Percentiles rank a stretch among this genome's conserved stretches.
Conservation (phyloP, 2,329 filamentous ascomycete genomes). For the Clonostachys chloroleuca region DNA sequence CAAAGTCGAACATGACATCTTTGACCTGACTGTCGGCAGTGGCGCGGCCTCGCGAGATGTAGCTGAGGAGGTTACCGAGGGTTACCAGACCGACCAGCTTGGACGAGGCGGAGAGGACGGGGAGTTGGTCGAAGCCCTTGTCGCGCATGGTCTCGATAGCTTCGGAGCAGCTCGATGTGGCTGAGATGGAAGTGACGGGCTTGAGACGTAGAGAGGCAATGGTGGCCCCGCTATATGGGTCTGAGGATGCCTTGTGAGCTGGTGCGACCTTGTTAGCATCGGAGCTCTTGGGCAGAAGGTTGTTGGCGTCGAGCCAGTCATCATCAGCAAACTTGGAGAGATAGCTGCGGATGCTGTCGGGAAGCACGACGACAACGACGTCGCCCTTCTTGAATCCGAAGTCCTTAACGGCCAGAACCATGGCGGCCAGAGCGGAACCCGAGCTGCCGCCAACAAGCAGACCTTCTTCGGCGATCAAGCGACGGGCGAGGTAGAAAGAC, state of each 20-base stretch:
- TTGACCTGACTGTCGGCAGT: slow-evolving; percentile 68
- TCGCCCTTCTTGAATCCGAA: slow-evolving; percentile 76
- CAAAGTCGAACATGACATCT: slow-evolving; percentile 97
- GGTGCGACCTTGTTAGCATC: slow-evolving; percentile 22
- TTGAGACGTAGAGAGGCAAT: slow-evolving; percentile 83
- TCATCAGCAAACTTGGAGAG: slow-evolving; percentile 98
- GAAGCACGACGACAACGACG: slow-evolving; percentile 84
- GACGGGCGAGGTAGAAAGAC: slow-evolving; percentile 84
- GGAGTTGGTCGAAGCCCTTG: slow-evolving; percentile 95
- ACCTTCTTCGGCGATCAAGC: slow-evolving; percentile 90
- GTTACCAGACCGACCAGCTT: slow-evolving; percentile 90
- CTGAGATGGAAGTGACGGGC: slow-evolving; percentile 81
- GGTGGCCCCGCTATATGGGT: slow-evolving; percentile 74
- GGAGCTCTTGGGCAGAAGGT: slow-evolving; percentile 65
- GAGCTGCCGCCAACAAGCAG: slow-evolving; percentile 90
- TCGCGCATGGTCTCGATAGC: slow-evolving; percentile 98
- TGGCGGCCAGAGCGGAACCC: slow-evolving; percentile 83
- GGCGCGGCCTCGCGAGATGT: slow-evolving; percentile 80
- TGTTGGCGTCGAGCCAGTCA: slow-evolving; percentile 97
- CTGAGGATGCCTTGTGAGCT: slow-evolving; percentile 26
- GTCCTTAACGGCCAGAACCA: slow-evolving; percentile 73
- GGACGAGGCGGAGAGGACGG: slow-evolving; percentile 65
- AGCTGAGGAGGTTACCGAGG: slow-evolving; percentile 88
- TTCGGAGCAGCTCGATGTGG: slow-evolving; percentile 69
- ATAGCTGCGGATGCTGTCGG: slow-evolving; percentile 96